A percentile compares a stretch with the other conserved stretches of the same genome.
These are phyloP conservation scores for Termitomyces heimii DNA, from an alignment of 768 basidiomycete species.

Conservation along the genomic window DNA sequence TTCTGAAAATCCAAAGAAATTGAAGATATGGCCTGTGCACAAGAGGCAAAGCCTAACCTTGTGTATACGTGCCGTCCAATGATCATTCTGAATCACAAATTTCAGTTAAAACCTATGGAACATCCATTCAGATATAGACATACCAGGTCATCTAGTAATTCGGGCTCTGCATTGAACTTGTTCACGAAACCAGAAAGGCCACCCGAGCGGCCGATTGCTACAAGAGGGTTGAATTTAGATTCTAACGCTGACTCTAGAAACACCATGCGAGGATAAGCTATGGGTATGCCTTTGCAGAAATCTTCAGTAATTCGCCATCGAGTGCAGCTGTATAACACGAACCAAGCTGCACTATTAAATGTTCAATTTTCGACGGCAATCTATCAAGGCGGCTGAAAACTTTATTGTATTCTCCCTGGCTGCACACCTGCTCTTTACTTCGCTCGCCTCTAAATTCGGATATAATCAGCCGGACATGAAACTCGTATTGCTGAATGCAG, in stretches of 20 bases:
- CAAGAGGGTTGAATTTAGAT: conserved; percentile 80
- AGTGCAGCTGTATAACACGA: conserved; percentile 3
- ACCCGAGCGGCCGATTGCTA: conserved; percentile 65
- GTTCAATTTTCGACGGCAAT: conserved; percentile 67
- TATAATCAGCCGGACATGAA: not conserved
- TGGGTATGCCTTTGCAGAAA: conserved; percentile 51
- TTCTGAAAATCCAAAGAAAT: conserved; percentile 34
- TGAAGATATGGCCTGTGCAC: not conserved
- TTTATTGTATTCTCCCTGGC: conserved; percentile 62
- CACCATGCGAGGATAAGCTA: conserved; percentile 92
- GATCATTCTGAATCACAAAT: conserved; percentile 59
- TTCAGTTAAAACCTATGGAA: not conserved
- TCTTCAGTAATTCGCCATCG: not conserved
- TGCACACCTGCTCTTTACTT: conserved; percentile 76
- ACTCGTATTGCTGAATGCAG: conserved; percentile 16
- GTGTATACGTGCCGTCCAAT: conserved; percentile 82
- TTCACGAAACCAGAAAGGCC: conserved; percentile 80
- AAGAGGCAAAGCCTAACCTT: conserved; percentile 40
- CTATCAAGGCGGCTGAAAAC: conserved; percentile 57
- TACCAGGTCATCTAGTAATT: conserved; percentile 89
- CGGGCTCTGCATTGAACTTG: conserved; percentile 89
- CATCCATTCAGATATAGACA: conserved; percentile 12
- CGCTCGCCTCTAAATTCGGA: conserved; percentile 66
- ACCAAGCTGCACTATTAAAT: conserved; percentile 82
- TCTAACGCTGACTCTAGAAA: conserved; percentile 79